phyloP scores from a whole-genome alignment of 306 rosid species.

The Quercus ilex region DNA sequence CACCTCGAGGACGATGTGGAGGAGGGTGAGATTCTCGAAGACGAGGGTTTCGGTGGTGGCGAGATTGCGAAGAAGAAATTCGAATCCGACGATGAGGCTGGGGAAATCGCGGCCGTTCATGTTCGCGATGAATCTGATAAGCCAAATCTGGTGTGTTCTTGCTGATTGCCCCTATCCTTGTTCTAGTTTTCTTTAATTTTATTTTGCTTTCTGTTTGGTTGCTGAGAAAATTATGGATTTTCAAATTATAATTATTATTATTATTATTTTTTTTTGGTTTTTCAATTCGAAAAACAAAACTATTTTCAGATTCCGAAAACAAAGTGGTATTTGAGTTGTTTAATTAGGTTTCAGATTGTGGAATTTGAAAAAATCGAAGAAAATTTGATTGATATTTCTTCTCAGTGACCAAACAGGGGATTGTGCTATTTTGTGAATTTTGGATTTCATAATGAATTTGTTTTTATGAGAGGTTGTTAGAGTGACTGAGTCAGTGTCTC shows the following conservation, averaged over 20 bases:
- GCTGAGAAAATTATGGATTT: slow-evolving; percentile 32
- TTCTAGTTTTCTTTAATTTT: background rate
- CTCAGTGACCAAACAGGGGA: slow-evolving; percentile 40
- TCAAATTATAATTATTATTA: background rate
- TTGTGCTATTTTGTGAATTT: slow-evolving; percentile 14
- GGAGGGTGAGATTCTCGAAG: slow-evolving; percentile 96
- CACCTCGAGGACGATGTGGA: slow-evolving; percentile 65
- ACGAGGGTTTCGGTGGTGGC: slow-evolving; percentile 37
- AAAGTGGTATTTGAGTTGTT: background rate
- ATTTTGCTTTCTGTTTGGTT: slow-evolving; percentile 43
- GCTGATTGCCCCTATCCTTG: background rate
- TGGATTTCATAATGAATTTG: slow-evolving; percentile 41
- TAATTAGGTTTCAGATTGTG: background rate
- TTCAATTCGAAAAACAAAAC: background rate
- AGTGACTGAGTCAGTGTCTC: slow-evolving; percentile 67
- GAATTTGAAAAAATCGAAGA: background rate
- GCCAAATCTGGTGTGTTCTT: slow-evolving; percentile 58
- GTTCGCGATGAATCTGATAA: slow-evolving; percentile 36
- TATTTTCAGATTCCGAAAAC: background rate
- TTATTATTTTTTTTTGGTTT: background rate
- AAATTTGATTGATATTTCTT: background rate
- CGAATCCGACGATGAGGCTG: slow-evolving; percentile 48
- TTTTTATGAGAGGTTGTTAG: slow-evolving; percentile 64
- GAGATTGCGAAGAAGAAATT: slow-evolving; percentile 24
- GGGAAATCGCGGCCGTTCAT: slow-evolving; percentile 44